Base-by-base conservation (phyloP, 805 yeast species). In the Ogataea henricii region DNA sequence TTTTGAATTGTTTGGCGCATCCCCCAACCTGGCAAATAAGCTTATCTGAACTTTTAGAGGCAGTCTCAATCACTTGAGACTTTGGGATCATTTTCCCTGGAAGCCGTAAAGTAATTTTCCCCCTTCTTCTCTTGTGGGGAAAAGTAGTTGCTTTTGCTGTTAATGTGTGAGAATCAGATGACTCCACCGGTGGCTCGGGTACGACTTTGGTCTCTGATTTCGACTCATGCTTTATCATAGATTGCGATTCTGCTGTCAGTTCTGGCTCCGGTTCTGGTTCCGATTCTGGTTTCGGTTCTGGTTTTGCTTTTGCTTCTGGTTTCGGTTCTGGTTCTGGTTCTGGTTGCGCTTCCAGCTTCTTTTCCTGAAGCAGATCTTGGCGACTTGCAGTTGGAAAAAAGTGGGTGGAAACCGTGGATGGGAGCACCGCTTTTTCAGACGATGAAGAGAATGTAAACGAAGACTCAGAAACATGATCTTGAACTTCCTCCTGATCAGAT, bases 1-100 rank as follows among this genome's bases (percentile, higher is more conserved):
- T 73, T 54, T 77, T 78, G 64, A 85, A 84, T 3, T 60, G 57
- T 54, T 72, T 74, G 1, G 57, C 51, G 51, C 79, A 76, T 9
- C 62, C 57, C 6, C 55, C 53, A 49, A 61, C 52, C 14, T 47
- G 45, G 42, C 76, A 75, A 54, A 68, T 68, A 25, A 71, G 70
- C 52, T 69, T 71, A 10, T 68, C 72, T 8, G 39, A 17, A 10
- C 13, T 27, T 32, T 35, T 14, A 2, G 45, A 29, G 8, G 51
- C 7, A 25, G 17, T 17, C 23, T 18, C 42, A 14, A 30, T 47
- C 8, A 9, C 21, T 8, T 27, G 25, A 37, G 52, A 18, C 9
- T 39, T 32, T 4, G 38, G 47, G n/a, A 40, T 18, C 22, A 36
- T 26, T 29, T 40, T 42, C 13, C 48, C 50, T 5, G 55, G 49